Evolutionary conservation across 352 stramenopile species (phyloP).

Genomic region (Elongisporangium anandrum): DNA sequence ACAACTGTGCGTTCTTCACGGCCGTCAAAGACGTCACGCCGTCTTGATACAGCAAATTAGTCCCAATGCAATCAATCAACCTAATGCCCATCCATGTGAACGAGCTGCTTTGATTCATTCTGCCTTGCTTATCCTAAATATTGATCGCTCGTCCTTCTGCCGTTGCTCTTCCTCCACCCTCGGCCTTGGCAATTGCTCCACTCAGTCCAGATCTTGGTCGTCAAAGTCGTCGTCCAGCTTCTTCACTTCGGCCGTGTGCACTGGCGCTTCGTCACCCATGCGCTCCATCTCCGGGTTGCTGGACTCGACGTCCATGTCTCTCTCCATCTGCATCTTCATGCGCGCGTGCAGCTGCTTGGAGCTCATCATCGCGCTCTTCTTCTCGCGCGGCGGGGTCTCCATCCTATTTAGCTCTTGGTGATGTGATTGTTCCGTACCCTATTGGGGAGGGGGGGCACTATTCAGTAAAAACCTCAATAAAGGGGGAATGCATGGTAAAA

Average conservation of each 20-base stretch:
- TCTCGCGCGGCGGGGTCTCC: constrained; percentile 63
- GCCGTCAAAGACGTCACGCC: constrained; percentile 63
- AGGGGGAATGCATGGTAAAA: background rate
- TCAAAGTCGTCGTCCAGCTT: constrained; percentile 69
- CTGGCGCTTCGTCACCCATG: constrained; percentile 55
- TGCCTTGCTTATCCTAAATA: constrained; percentile 15
- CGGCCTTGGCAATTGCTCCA: background rate
- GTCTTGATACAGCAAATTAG: too few relatives aligned
- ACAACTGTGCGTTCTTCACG: constrained; percentile 82
- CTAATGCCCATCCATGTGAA: background rate
- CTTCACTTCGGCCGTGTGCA: constrained; percentile 55
- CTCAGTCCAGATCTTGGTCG: constrained; percentile 71
- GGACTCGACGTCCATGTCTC: constrained; percentile 52
- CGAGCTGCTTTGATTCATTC: background rate
- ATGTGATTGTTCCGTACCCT: background rate
- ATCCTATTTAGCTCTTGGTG: constrained; percentile 19
- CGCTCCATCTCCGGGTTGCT: constrained; percentile 45
- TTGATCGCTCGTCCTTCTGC: constrained; percentile 2
- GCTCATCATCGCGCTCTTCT: constrained; percentile 21
- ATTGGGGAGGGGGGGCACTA: constrained; percentile 3
- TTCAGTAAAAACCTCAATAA: background rate
- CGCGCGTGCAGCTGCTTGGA: constrained; percentile 62
- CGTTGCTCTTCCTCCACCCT: background rate
- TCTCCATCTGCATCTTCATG: constrained; percentile 73
- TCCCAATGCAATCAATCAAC: background rate